Evolutionary conservation across 2,329 filamentous ascomycete species (phyloP), one percentile per base, ranked within the genome.

Genomic region (Talaromyces sp.): DNA sequence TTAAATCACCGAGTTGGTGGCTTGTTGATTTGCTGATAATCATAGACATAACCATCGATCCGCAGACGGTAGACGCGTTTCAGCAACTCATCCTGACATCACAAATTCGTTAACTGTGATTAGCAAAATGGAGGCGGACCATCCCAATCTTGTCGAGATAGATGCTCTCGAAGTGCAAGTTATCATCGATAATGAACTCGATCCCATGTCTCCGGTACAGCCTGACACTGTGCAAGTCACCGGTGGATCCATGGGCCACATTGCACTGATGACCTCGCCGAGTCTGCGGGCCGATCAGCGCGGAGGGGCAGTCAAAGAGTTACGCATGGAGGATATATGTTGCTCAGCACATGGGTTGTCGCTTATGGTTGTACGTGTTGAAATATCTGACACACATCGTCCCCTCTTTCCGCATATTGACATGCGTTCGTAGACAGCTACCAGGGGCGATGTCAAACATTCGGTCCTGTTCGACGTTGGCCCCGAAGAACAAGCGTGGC

Each of bases 331-430:
- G 46, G 75, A 75, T 53, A 75, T 83, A 5, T 82, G 81, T 68
- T 84, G 82, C 63, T 79, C 80, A 14, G 82, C 82, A 0, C 82
- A 84, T 70, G 82, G 82, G 0, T 67, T 84, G 31, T 83, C 80
- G 3, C 74, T 84, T 17, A 70, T 84, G 32, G 75, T 84, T 58
- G 79, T 82, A 73, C 64, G 72, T 64, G 35, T 17, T 53, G n/a
- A 19, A 29, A 7, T 27, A 31, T 31, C 8, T 32, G 17, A 4
- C 4, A 29, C 17, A 29, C 3, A 17, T 4, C 10, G 11, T 29
- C 4, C 8, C 14, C 26, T 53, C 26, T 53, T 14, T 10, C 26
- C 26, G 26, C 32, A 58, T 26, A 4, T 26, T 55, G 19, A 52
- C 49, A 17, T 9, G 49, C 4, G 8, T 49, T 19, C 49, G 31